A percentile compares a stretch with the other conserved stretches of the same genome.
Evolutionary conservation across 2,329 filamentous ascomycete species (phyloP).

Genomic region (Arthrobotrys sphaeroides): DNA sequence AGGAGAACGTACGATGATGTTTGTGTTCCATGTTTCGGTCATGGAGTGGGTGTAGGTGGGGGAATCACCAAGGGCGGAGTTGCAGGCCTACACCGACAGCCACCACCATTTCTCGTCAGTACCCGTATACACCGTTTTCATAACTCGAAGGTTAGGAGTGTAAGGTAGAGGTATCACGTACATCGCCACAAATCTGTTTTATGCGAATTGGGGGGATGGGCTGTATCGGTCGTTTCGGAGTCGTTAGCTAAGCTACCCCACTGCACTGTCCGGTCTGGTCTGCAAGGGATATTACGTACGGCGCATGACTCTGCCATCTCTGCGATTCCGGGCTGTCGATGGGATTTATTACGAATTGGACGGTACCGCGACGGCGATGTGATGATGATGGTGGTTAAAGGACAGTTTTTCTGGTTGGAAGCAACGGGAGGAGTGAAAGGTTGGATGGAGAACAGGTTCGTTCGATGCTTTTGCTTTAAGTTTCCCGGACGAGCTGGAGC

Average conservation of each 20-base stretch:
- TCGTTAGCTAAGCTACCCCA: constrained; percentile 25
- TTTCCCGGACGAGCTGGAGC: constrained; percentile 14
- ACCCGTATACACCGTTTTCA: constrained; percentile 10
- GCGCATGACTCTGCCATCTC: constrained; percentile 50
- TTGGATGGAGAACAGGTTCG: too few relatives aligned
- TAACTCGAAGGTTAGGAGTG: not conserved
- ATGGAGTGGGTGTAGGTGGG: constrained; percentile 87
- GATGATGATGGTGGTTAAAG: not conserved
- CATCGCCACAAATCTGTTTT: constrained; percentile 85
- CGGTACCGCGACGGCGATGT: not conserved
- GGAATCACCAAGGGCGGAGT: constrained; percentile 75
- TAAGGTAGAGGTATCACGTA: constrained; percentile 63
- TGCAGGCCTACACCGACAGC: constrained; percentile 93
- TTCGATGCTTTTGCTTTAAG: too few relatives aligned
- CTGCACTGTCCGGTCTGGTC: not conserved
- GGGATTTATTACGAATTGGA: not conserved
- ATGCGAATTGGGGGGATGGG: constrained; percentile 79
- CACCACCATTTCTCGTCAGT: constrained; percentile 24
- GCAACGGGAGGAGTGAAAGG: not conserved
- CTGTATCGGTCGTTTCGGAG: constrained; percentile 62
- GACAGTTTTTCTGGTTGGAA: not conserved
- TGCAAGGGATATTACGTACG: constrained; percentile 8
- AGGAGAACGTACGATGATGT: constrained; percentile 78
- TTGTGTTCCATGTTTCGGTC: constrained; percentile 87
- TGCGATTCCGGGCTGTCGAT: not conserved